Evolutionary conservation across 1,284 basidiomycete genomes (phyloP).

Genomic region (Marasmius oreades): DNA sequence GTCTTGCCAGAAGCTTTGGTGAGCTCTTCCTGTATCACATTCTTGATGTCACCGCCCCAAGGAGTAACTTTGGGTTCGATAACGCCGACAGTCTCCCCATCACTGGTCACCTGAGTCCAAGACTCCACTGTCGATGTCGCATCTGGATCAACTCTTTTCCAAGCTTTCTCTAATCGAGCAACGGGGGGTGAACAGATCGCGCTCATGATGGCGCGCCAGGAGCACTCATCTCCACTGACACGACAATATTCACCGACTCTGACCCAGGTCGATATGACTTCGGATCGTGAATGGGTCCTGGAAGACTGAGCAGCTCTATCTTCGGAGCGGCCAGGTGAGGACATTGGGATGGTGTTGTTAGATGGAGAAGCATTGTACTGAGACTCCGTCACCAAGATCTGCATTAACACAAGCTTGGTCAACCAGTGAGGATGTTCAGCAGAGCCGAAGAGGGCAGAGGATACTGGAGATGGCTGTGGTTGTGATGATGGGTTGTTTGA

Average conservation of each 20-base stretch:
- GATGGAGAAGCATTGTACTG: conserved; percentile 19
- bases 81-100: conserved; percentile 32
- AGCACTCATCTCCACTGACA: conserved; percentile 65
- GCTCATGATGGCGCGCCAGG: conserved; percentile 67
- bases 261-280: conserved; percentile 68
- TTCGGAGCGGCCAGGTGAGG: conserved; percentile 30
- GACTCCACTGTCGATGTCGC: conserved; percentile 56
- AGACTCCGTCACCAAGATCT: conserved; percentile 60
- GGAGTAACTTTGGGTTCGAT: conserved; percentile 51
- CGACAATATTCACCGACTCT: conserved; percentile 68
- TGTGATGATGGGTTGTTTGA: conserved; percentile 16
- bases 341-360: not conserved
- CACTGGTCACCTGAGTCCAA: conserved; percentile 53
- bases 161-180: conserved; percentile 71
- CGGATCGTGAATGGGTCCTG: conserved; percentile 64
- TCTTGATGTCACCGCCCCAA: conserved; percentile 62
- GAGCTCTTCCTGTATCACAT: conserved; percentile 38
- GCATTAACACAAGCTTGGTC: conserved; percentile 64
- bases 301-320: conserved; percentile 42
- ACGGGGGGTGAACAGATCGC: conserved; percentile 70
- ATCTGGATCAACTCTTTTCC: conserved; percentile 65
- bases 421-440: conserved; percentile 76
- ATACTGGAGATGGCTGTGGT: conserved; percentile 16
- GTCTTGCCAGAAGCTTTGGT: conserved; percentile 35
- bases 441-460: conserved; percentile 55